Conservation (phyloP, 345 rosid species). For the Hibiscus mutabilis region DNA sequence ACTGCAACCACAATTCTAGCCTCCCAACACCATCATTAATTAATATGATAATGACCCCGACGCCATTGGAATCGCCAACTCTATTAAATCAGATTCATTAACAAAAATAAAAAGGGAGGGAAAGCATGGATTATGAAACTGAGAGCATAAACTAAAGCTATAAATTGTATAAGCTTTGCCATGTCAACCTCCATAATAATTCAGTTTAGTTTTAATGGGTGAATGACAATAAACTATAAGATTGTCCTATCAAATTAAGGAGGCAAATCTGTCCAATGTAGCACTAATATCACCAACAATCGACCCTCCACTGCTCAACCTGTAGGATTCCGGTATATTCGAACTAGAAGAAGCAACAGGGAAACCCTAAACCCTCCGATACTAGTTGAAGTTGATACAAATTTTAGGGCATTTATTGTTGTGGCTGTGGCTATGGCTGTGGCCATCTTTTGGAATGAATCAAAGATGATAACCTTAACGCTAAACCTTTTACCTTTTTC, state of each 20-base stretch:
- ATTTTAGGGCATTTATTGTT: background rate
- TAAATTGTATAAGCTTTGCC: too few species aligned
- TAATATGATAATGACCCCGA: background rate
- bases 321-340: too few species aligned
- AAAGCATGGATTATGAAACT: too few species aligned
- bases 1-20: background rate
- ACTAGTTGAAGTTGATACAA: too few species aligned
- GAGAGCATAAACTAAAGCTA: too few species aligned
- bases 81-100: background rate
- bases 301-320: background rate
- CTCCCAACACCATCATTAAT: background rate
- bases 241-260: background rate
- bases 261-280: background rate
- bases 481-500: background rate
- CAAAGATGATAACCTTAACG: conserved; percentile 3
- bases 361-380: too few species aligned
- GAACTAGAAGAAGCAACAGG: too few species aligned
- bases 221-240: background rate
- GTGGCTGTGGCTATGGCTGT: background rate
- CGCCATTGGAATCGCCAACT: background rate
- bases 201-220: background rate
- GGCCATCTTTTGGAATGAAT: too few species aligned
- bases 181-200: background rate
- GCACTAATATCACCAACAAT: background rate
- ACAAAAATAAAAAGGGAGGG: too few species aligned